These are phyloP conservation scores for Candida quercuum DNA, from an alignment of 805 yeast genomes.

Conservation along the genomic window DNA sequence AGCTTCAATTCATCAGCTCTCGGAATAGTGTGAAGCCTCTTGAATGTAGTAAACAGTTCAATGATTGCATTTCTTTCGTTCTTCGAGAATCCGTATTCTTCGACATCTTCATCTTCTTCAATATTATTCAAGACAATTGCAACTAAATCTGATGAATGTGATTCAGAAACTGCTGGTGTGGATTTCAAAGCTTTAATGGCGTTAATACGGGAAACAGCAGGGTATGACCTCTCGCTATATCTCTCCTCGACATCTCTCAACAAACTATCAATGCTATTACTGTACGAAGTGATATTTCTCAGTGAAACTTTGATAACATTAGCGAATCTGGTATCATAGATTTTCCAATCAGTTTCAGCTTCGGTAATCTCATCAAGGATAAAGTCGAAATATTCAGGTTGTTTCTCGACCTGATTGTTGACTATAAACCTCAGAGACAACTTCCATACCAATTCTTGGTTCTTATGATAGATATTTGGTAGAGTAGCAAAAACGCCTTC, in stretches of 20 bases:
- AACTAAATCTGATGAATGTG: slow-evolving; percentile 47
- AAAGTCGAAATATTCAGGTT: slow-evolving; percentile 7
- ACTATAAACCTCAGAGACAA: slow-evolving; percentile 34
- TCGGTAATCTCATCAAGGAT: slow-evolving; percentile 10
- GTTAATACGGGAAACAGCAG: slow-evolving; percentile 37
- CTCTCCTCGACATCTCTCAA: slow-evolving; percentile 11
- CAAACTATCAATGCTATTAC: slow-evolving; percentile 6
- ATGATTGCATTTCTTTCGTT: slow-evolving; percentile 55
- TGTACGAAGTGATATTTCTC: slow-evolving; percentile 6
- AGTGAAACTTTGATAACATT: slow-evolving; percentile 8
- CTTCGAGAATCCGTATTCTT: slow-evolving; percentile 34
- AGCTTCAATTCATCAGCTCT: slow-evolving; percentile 48
- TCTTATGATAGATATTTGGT: slow-evolving; percentile 38
- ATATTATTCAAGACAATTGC: slow-evolving; percentile 44
- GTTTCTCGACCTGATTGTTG: slow-evolving; percentile 4
- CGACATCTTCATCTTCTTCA: slow-evolving; percentile 12
- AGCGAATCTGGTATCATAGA: slow-evolving; percentile 17
- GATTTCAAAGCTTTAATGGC: slow-evolving; percentile 50
- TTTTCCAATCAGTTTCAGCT: slow-evolving; percentile 10
- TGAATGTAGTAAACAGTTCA: slow-evolving; percentile 59
- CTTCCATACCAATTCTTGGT: slow-evolving; percentile 50
- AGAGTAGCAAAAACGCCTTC: slow-evolving; percentile 61
- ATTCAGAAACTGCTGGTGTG: slow-evolving; percentile 69
- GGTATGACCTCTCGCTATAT: slow-evolving; percentile 6
- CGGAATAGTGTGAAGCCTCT: slow-evolving; percentile 50